phyloP scores from a whole-genome alignment of 768 basidiomycete species.

The Phaffia australis region DNA sequence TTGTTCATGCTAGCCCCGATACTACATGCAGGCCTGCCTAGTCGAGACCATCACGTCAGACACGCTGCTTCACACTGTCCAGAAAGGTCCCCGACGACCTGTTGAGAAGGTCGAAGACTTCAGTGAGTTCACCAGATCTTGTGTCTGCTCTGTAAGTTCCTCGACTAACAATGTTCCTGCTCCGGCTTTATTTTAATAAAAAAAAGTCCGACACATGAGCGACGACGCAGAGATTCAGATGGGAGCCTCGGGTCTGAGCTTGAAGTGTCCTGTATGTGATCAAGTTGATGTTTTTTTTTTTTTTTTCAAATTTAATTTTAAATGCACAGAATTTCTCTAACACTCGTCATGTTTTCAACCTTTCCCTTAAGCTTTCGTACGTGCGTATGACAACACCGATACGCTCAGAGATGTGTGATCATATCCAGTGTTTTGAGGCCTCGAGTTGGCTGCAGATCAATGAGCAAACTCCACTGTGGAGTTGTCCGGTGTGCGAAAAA shows the following conservation, averaged over 20 bases:
- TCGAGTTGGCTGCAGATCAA: constrained; percentile 87
- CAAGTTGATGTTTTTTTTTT: background rate
- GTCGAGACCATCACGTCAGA: constrained; percentile 5
- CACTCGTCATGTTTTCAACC: background rate
- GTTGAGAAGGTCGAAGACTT: constrained; percentile 53
- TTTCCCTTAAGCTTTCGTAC: constrained; percentile 56
- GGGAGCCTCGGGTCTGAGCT: constrained; percentile 75
- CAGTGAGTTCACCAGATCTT: constrained; percentile 39
- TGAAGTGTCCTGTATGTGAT: constrained; percentile 79
- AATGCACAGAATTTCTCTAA: background rate
- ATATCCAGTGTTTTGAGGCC: constrained; percentile 92
- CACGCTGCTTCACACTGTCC: background rate
- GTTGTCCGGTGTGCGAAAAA: constrained; percentile 86
- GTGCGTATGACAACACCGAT: constrained; percentile 72
- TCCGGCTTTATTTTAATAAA: background rate
- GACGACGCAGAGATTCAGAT: constrained; percentile 84
- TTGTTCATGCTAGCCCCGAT: background rate
- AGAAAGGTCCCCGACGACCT: background rate
- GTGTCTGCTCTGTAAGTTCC: background rate
- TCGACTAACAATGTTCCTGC: background rate
- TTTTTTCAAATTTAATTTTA: too few species aligned
- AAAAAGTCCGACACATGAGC: constrained; percentile 28
- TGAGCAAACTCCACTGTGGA: constrained; percentile 91
- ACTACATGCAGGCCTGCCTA: constrained; percentile 24
- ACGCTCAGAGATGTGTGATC: constrained; percentile 76